A percentile compares a stretch with the other conserved stretches of the same genome.
phyloP scores from a whole-genome alignment of 83 land plant species.

The Diphasiastrum complanatum region DNA sequence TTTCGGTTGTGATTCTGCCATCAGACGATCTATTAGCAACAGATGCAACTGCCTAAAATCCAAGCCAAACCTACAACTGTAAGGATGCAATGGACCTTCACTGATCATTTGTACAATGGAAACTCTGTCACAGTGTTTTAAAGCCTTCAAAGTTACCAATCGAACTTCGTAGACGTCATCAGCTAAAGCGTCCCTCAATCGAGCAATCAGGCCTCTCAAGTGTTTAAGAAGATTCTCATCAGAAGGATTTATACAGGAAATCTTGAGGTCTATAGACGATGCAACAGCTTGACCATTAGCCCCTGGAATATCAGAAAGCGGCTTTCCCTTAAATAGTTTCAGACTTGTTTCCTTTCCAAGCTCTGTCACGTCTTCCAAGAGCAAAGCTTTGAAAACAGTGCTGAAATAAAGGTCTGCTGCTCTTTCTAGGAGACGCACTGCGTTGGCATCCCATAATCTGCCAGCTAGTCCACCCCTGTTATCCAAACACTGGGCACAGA shows the following conservation, averaged over 20 bases:
- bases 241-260: constrained; percentile 13
- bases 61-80: constrained; percentile 33
- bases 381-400: constrained; percentile 38
- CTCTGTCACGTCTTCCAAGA: constrained; percentile 20
- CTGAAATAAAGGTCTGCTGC: constrained; percentile 26
- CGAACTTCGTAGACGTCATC: constrained; percentile 81
- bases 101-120: constrained; percentile 9
- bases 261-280: too few species aligned
- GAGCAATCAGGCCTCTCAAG: constrained; percentile 40
- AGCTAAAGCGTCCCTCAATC: constrained; percentile 26
- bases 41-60: constrained; percentile 40
- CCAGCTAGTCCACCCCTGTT: constrained; percentile 8
- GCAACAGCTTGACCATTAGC: too few species aligned
- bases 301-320: too few species aligned
- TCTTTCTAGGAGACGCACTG: constrained; percentile 16
- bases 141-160: constrained; percentile 63
- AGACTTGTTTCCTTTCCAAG: constrained; percentile 18
- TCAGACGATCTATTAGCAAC: constrained; percentile 42
- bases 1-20: constrained; percentile 52
- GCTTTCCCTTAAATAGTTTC: not conserved
- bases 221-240: constrained; percentile 8
- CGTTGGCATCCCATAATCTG: constrained; percentile 17
- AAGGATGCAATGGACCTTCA: not conserved
- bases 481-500: constrained; percentile 17
- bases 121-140: constrained; percentile 38